A percentile compares a stretch with the other conserved stretches of the same genome.
Conservation (phyloP, 768 basidiomycete species). For the Tricholoma matsutake region DNA sequence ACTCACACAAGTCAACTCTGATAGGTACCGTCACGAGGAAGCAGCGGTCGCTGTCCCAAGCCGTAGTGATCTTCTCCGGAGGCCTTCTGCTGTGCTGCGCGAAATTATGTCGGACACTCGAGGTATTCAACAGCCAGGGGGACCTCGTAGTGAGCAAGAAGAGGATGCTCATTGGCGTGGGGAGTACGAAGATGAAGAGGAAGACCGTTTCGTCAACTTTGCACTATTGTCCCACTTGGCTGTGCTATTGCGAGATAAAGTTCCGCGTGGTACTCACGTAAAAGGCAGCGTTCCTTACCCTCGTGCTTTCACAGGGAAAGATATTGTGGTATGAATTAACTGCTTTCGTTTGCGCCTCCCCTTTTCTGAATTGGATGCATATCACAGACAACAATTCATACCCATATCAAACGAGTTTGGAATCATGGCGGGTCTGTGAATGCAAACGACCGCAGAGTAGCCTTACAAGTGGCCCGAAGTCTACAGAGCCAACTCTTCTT, state of each 20-base stretch:
- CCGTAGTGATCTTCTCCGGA: constrained; percentile 5
- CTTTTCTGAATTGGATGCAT: not conserved
- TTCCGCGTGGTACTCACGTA: constrained; percentile 83
- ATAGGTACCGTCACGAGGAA: constrained; percentile 8
- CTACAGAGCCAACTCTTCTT: constrained; percentile 92
- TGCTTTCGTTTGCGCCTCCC: not conserved
- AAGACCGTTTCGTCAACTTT: constrained; percentile 83
- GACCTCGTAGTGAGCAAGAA: constrained; percentile 32
- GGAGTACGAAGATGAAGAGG: constrained; percentile 56
- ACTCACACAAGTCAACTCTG: constrained; percentile 7
- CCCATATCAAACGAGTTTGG: constrained; percentile 69
- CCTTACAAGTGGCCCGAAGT: constrained; percentile 83
- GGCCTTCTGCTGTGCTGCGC: constrained; percentile 16
- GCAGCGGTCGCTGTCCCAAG: constrained; percentile 13
- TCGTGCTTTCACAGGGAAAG: constrained; percentile 89
- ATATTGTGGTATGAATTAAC: constrained; percentile 71
- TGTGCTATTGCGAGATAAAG: constrained; percentile 83
- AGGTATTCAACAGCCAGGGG: not conserved
- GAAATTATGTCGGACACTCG: constrained; percentile 12
- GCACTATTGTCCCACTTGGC: constrained; percentile 85
- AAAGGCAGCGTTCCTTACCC: constrained; percentile 95
- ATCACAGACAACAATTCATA: constrained; percentile 79
- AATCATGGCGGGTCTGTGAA: constrained; percentile 63
- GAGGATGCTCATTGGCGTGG: constrained; percentile 45
- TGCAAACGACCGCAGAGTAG: constrained; percentile 73